A percentile compares a stretch with the other conserved stretches of the same genome.
Evolutionary conservation across 345 rosid species (phyloP).

Genomic region (Erucastrum elatum): DNA sequence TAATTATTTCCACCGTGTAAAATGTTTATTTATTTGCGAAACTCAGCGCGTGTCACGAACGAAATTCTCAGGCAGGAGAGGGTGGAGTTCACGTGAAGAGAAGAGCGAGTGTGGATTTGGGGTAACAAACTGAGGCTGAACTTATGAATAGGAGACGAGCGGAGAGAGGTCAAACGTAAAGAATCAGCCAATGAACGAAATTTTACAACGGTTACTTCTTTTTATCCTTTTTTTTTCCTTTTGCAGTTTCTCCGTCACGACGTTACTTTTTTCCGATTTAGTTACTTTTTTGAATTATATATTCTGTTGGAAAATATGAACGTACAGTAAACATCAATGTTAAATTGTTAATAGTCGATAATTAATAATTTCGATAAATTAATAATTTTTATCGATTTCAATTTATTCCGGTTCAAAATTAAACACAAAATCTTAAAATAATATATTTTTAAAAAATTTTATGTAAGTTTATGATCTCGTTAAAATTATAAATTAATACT

Average conservation of each 20-base stretch:
- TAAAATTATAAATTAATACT: too few relatives aligned
- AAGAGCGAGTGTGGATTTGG: neutral
- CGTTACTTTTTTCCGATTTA: neutral
- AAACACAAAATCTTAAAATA: too few relatives aligned
- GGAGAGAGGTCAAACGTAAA: slow-evolving; percentile 30
- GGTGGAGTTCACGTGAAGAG: neutral
- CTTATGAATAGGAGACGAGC: slow-evolving; percentile 12
- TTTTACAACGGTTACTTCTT: slow-evolving; percentile 31
- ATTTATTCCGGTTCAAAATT: too few relatives aligned
- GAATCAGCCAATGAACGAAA: slow-evolving; percentile 17
- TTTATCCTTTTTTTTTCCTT: neutral
- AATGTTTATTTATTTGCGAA: neutral
- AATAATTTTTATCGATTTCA: too few relatives aligned
- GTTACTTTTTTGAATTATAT: neutral
- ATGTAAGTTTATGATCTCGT: too few relatives aligned
- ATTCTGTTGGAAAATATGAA: too few relatives aligned
- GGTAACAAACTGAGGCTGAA: slow-evolving; percentile 19
- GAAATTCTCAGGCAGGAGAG: neutral
- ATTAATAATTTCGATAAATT: too few relatives aligned
- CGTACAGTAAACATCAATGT: too few relatives aligned
- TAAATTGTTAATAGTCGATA: too few relatives aligned
- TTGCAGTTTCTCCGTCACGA: slow-evolving; percentile 2
- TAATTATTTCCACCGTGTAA: slow-evolving; percentile 28
- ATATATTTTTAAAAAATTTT: too few relatives aligned
- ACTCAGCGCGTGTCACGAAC: neutral